These are phyloP conservation scores for Phanerochaete sordida DNA, from an alignment of 768 basidiomycete species.

Conservation along the genomic window DNA sequence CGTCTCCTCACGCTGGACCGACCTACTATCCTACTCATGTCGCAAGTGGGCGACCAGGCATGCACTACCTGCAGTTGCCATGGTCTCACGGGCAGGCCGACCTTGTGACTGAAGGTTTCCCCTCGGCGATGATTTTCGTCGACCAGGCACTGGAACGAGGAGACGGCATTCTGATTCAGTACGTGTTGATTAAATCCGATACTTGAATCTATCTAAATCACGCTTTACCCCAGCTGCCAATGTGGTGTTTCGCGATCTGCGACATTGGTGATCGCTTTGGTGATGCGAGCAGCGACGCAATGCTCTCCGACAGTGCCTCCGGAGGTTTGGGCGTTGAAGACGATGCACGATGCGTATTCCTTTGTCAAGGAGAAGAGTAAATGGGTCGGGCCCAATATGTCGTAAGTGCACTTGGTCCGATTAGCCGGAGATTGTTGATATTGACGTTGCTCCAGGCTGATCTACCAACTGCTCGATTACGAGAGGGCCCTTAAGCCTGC, in stretches of 20 bases:
- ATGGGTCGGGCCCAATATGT: constrained; percentile 92
- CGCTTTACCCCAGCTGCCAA: constrained; percentile 61
- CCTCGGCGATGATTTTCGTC: constrained; percentile 75
- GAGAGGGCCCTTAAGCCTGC: constrained; percentile 66
- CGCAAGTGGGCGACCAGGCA: constrained; percentile 65
- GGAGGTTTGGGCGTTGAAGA: constrained; percentile 74
- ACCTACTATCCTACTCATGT: constrained; percentile 68
- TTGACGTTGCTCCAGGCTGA: constrained; percentile 51
- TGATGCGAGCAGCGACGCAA: constrained; percentile 87
- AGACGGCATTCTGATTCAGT: constrained; percentile 85
- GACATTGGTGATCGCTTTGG: constrained; percentile 84
- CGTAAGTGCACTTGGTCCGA: constrained; percentile 50
- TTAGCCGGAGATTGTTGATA: constrained; percentile 12
- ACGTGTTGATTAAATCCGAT: constrained; percentile 30
- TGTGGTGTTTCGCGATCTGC: constrained; percentile 92
- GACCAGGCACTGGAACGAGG: constrained; percentile 73
- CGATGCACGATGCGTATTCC: constrained; percentile 87
- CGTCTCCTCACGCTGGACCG: constrained; percentile 28
- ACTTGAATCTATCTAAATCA: background rate
- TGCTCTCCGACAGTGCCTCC: constrained; percentile 63
- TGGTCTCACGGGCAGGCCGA: constrained; percentile 97
- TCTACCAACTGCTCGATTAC: constrained; percentile 92
- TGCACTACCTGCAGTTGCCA: constrained; percentile 85
- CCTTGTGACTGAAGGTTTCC: constrained; percentile 76
- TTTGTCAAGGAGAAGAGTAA: constrained; percentile 89